A percentile compares a stretch with the other conserved stretches of the same genome.
These are phyloP conservation scores for Gonapodya prolifera DNA, from an alignment of 192 early-diverging fungal genomes.

Conservation along the genomic window DNA sequence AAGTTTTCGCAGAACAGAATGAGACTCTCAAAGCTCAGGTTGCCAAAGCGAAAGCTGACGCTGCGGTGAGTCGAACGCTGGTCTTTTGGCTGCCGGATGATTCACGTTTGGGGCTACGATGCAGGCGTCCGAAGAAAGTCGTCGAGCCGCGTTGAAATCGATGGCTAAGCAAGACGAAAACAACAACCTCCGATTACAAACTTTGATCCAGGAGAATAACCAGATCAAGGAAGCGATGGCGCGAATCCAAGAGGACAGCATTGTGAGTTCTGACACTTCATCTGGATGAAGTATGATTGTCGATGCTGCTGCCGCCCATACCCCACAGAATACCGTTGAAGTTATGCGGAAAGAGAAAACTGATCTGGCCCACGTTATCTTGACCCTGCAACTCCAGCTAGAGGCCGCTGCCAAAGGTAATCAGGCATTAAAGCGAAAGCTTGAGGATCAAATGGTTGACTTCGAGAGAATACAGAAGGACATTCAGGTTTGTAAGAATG, in stretches of 20 bases:
- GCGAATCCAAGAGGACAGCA: not conserved
- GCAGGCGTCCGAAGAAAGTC: not conserved
- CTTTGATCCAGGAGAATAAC: not conserved
- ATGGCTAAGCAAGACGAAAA: not conserved
- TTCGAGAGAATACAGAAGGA: not conserved
- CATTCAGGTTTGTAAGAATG: not conserved
- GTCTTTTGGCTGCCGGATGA: not conserved
- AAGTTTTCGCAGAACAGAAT: not conserved
- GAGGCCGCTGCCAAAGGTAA: not conserved
- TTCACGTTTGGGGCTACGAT: not conserved
- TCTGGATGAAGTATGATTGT: too few relatives aligned
- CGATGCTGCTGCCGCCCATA: too few relatives aligned
- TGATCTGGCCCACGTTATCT: not conserved
- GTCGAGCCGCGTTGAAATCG: not conserved
- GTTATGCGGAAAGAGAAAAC: not conserved
- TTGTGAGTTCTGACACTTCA: not conserved
- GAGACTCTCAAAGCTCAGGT: not conserved
- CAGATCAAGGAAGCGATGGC: not conserved
- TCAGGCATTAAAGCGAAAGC: not conserved
- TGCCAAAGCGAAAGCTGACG: not conserved
- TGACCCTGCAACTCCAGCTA: not conserved
- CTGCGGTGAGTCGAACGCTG: not conserved
- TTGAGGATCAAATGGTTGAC: not conserved
- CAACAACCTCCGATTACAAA: not conserved
- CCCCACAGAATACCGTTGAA: not conserved